Percentiles rank a stretch among this genome's conserved stretches.
These are phyloP conservation scores for Alternaria infectoria DNA, from an alignment of 2,329 filamentous ascomycete genomes.

Conservation along the genomic window DNA sequence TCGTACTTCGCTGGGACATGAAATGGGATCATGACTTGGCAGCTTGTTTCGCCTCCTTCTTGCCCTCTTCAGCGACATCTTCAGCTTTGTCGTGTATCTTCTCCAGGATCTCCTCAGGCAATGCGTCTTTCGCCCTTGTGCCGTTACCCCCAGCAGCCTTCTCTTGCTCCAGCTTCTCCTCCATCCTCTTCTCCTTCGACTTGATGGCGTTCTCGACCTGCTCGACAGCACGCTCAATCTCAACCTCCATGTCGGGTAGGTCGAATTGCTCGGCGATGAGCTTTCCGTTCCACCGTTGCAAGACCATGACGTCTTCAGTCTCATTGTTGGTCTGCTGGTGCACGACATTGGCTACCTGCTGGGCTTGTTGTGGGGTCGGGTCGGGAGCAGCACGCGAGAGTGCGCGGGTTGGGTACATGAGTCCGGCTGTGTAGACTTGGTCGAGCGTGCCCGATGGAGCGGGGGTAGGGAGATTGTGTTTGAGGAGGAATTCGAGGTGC, in stretches of 20 bases:
- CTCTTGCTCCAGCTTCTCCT: conserved; percentile 48
- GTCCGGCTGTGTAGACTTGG: conserved; percentile 69
- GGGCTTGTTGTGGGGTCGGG: conserved; percentile 47
- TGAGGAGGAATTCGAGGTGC: conserved; percentile 80
- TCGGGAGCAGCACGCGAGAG: conserved; percentile 47
- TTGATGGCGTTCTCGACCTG: conserved; percentile 57
- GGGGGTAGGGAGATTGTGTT: conserved; percentile 72
- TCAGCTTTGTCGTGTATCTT: conserved; percentile 35
- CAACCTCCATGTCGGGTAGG: conserved; percentile 60
- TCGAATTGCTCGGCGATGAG: conserved; percentile 57
- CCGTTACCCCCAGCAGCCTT: conserved; percentile 32
- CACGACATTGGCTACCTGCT: conserved; percentile 48
- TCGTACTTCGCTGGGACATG: conserved; percentile 1
- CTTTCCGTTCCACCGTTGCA: conserved; percentile 59
- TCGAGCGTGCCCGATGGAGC: conserved; percentile 74
- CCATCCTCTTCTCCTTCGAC: conserved; percentile 42
- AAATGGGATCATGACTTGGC: conserved; percentile 6
- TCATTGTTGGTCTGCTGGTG: conserved; percentile 50
- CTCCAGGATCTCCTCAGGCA: conserved; percentile 37
- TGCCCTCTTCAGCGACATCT: conserved; percentile 24
- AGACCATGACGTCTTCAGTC: conserved; percentile 56
- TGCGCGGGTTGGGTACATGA: conserved; percentile 52
- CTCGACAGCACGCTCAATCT: conserved; percentile 60
- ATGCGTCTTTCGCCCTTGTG: conserved; percentile 35
- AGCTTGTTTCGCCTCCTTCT: conserved; percentile 11